Conservation (phyloP, 352 stramenopile species). For the Phytophthora europaea region DNA sequence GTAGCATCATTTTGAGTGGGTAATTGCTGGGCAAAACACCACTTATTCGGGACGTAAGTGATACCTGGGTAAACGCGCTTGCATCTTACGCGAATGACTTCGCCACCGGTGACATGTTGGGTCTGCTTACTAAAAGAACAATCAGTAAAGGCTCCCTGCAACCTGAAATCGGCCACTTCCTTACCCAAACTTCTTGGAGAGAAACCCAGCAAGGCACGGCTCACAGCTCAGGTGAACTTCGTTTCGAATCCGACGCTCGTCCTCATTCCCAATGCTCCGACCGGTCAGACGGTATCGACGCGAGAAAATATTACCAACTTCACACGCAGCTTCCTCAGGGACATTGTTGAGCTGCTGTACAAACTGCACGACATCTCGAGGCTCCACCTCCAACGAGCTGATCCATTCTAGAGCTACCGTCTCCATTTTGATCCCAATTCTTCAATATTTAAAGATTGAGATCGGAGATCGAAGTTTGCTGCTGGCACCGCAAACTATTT, state of each 20-base stretch:
- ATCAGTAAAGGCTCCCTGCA: background rate
- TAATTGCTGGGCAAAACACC: background rate
- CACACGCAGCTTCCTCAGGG: slow-evolving; percentile 56
- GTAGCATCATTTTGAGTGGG: background rate
- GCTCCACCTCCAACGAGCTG: slow-evolving; percentile 39
- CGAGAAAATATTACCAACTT: slow-evolving; percentile 55
- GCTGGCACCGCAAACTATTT: slow-evolving; percentile 11
- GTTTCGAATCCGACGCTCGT: slow-evolving; percentile 22
- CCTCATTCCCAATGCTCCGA: background rate
- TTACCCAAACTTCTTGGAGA: slow-evolving; percentile 72
- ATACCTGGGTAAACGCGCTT: slow-evolving; percentile 40
- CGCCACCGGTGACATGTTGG: slow-evolving; percentile 53
- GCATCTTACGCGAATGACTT: slow-evolving; percentile 67
- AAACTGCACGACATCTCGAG: slow-evolving; percentile 47
- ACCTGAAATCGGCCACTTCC: background rate
- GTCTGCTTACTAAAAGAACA: slow-evolving; percentile 38
- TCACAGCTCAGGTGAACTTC: slow-evolving; percentile 61
- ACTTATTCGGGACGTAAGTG: background rate
- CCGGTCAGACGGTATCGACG: slow-evolving; percentile 6
- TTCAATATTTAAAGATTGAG: too few species aligned
- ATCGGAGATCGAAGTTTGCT: too few species aligned
- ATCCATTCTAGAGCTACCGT: slow-evolving; percentile 65
- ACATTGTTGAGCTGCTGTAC: slow-evolving; percentile 61
- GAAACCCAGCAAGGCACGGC: slow-evolving; percentile 55
- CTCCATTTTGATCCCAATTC: slow-evolving; percentile 34